Evolutionary conservation across 2,329 filamentous ascomycete species (phyloP).

Genomic region (Fragosphaeria purpurea): DNA sequence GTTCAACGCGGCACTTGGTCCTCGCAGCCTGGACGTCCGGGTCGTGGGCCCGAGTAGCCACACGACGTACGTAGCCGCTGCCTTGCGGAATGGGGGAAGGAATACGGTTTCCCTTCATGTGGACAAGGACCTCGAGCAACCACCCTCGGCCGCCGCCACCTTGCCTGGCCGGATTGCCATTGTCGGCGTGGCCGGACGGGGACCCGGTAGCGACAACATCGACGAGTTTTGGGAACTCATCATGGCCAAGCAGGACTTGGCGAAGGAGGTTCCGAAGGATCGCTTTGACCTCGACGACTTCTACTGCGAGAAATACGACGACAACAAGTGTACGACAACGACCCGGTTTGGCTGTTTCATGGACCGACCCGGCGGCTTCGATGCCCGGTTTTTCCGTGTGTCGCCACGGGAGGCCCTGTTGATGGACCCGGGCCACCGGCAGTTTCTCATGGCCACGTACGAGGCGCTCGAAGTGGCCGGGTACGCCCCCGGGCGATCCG

Average conservation of each 20-base stretch:
- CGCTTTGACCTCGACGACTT: neutral
- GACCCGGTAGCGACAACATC: neutral
- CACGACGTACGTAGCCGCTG: no score
- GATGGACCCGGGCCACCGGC: slow-evolving; percentile 69
- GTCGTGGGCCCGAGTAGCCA: no score
- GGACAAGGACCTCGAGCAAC: no score
- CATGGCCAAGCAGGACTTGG: neutral
- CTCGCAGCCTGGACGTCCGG: no score
- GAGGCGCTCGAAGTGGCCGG: slow-evolving; percentile 74
- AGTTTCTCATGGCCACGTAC: slow-evolving; percentile 66
- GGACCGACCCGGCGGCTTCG: slow-evolving; percentile 64
- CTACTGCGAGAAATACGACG: neutral
- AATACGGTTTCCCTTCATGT: no score
- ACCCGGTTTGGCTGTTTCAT: slow-evolving; percentile 44
- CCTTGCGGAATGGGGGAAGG: no score
- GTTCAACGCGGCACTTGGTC: no score
- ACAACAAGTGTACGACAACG: no score
- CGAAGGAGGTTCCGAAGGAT: neutral
- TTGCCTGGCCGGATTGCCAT: neutral
- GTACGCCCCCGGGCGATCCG: slow-evolving; percentile 61
- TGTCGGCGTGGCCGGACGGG: neutral
- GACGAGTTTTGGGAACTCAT: neutral
- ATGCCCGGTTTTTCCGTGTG: slow-evolving; percentile 70
- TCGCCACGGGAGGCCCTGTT: slow-evolving; percentile 49
- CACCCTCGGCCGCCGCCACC: no score